Evolutionary conservation across 768 basidiomycete genomes (phyloP), one percentile per base, ranked within the genome.

Genomic region (Pulveroboletus sp.): DNA sequence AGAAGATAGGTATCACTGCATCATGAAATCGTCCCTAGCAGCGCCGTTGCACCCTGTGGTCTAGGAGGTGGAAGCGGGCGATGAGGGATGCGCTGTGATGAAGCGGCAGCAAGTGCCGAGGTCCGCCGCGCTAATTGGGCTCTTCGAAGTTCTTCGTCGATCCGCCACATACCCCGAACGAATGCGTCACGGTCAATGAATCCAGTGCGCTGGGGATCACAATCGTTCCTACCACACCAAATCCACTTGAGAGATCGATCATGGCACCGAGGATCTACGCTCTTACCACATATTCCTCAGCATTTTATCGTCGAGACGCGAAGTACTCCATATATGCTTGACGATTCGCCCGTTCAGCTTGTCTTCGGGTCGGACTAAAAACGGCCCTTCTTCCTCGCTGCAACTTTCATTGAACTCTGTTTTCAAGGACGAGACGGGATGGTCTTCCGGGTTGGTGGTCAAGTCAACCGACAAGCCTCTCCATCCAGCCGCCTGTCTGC

Each of bases 151-250:
- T 90, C 88, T 65, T 89, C 87, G 66, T 92, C 89, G 24, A 92
- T 87, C 32, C 82, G 80, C 88, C 88, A 90, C 87, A 90, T 90
- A 43, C 87, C 90, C 53, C 75, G 78, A 34, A 82, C 77, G 55
- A 92, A 92, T 16, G 71, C 72, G 16, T 87, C 85, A 5, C 80
- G 70, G 53, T 81, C 78, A 11, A 92, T 71, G n/a, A 72, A 72
- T 4, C 87, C 87, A 25, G 66, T 70, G 5, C 69, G 63, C 4
- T 66, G 65, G 4, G 76, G 66, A 64, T 90, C 87, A 55, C 84
- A 88, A 59, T 88, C 87, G 43, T 71, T 73, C 89, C 89, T 90
- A 52, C 29, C 53, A 41, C 33, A 13, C 37, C 21, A 43, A 11
- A 40, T 51, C 13, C 50, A 35, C 19, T 6, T 37, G 35, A 52